A percentile compares a stretch with the other conserved stretches of the same genome.
These are phyloP conservation scores for Trapa incisa DNA, from an alignment of 345 rosid genomes.

Conservation along the genomic window DNA sequence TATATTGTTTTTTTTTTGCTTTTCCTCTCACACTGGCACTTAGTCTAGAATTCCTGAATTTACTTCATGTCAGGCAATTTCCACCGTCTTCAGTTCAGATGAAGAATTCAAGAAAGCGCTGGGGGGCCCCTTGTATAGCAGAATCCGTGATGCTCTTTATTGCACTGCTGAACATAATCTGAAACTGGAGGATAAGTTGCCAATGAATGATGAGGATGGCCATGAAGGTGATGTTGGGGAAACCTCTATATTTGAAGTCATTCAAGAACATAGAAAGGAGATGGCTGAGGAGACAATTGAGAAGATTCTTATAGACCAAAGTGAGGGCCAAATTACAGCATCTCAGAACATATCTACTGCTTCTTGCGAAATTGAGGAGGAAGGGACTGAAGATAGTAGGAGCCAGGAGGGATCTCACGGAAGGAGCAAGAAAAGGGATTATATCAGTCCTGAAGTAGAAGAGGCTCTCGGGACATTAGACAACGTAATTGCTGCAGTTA, in stretches of 20 bases:
- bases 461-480: slow-evolving; percentile 70
- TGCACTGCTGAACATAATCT: slow-evolving; percentile 16
- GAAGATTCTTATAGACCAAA: slow-evolving; percentile 10
- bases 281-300: slow-evolving; percentile 5
- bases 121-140: slow-evolving; percentile 50
- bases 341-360: slow-evolving; percentile 17
- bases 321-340: slow-evolving; percentile 9
- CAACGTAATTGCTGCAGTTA: slow-evolving; percentile 45
- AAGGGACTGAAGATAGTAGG: slow-evolving; percentile 20
- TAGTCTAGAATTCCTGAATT: not conserved
- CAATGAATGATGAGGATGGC: slow-evolving; percentile 2
- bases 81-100: slow-evolving; percentile 40
- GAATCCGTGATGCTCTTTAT: slow-evolving; percentile 43
- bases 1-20: not conserved
- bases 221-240: not conserved
- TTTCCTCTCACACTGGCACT: too few species aligned
- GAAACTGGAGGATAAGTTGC: slow-evolving; percentile 17
- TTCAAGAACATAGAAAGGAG: not conserved
- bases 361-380: slow-evolving; percentile 57
- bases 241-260: not conserved
- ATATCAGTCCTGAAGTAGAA: slow-evolving; percentile 51
- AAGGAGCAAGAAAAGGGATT: slow-evolving; percentile 22
- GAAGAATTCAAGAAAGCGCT: slow-evolving; percentile 60
- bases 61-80: slow-evolving; percentile 39
- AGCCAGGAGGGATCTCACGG: slow-evolving; percentile 11